Evolutionary conservation across 2,329 filamentous ascomycete genomes (phyloP), one percentile per base, ranked within the genome.

Genomic region (Botryotinia calthae): DNA sequence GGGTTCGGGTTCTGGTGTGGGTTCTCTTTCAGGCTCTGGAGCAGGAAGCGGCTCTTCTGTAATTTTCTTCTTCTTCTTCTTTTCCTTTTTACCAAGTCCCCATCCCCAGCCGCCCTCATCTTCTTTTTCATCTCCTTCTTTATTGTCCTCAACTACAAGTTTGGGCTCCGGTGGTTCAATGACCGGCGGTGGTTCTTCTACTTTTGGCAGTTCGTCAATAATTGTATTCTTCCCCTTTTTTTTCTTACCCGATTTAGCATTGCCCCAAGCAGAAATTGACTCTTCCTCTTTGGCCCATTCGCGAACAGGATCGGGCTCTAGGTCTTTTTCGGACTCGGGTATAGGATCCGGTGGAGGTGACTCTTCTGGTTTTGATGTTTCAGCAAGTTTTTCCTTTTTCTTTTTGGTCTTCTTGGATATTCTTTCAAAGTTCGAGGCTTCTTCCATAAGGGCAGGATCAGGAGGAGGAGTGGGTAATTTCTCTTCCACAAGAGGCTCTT

Each of bases 351-450:
- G 37, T 28, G 37, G 54, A 42, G 42, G 51, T 20, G 71, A 78
- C 75, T 77, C 77, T 73, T 81, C 72, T 76, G 75, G 69, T 79
- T 81, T 79, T 16, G 74, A 73, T n/a, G 69, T 61, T 67, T 79
- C 77, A 44, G 42, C 76, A 71, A 12, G 73, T 72, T 74, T 77
- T 81, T 77, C 81, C 76, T 58, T 80, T 78, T 81, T 81, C 78
- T 85, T 85, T 78, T 84, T 83, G 72, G 83, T 85, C 74, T 76
- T 73, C 71, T 81, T 87, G 78, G 88, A 89, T 77, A 86, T 86
- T 74, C 81, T 79, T 4, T 81, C 81, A 76, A 86, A 86, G 9
- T 82, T 72, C 40, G 25, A 72, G 28, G n/a, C n/a, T 37, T 72
- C 70, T 58, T 73, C 70, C 37, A 66, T 42, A 20, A 51, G 42